phyloP scores from a whole-genome alignment of 1,284 basidiomycete genomes.

The Cryptococcus sp. region DNA sequence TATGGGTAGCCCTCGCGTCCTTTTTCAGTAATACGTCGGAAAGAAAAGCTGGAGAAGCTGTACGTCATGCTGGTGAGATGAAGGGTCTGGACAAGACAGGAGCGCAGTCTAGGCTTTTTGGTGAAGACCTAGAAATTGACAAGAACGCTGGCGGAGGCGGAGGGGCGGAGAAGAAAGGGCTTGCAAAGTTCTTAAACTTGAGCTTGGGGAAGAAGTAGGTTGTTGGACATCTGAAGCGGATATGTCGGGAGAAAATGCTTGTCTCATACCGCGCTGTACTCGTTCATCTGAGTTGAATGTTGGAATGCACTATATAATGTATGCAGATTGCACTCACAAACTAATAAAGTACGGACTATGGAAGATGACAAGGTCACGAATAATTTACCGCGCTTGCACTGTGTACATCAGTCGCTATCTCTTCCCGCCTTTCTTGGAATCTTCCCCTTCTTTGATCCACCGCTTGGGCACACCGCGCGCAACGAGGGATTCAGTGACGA shows the following conservation, averaged over 20 bases:
- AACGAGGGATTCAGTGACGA: constrained; percentile 66
- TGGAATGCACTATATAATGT: background rate
- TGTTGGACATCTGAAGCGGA: background rate
- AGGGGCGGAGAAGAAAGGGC: background rate
- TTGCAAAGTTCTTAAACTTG: background rate
- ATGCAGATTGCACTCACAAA: background rate
- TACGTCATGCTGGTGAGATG: constrained; percentile 3
- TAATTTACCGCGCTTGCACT: background rate
- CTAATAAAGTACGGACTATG: background rate
- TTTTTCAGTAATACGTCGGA: constrained; percentile 37
- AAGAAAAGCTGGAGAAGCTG: constrained; percentile 21
- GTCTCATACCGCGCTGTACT: no score
- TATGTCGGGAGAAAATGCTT: no score
- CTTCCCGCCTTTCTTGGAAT: constrained; percentile 12
- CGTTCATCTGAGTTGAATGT: background rate
- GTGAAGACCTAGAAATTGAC: background rate
- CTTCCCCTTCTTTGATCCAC: constrained; percentile 64
- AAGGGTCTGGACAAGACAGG: no score
- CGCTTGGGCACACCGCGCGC: constrained; percentile 72
- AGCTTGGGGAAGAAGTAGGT: background rate
- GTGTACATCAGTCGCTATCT: background rate
- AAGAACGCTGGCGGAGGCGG: background rate
- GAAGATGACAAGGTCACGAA: background rate
- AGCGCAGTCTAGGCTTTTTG: background rate
- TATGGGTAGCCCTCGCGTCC: constrained; percentile 45